Conservation (phyloP, 306 rosid genomes). For the Prunus padus region DNA sequence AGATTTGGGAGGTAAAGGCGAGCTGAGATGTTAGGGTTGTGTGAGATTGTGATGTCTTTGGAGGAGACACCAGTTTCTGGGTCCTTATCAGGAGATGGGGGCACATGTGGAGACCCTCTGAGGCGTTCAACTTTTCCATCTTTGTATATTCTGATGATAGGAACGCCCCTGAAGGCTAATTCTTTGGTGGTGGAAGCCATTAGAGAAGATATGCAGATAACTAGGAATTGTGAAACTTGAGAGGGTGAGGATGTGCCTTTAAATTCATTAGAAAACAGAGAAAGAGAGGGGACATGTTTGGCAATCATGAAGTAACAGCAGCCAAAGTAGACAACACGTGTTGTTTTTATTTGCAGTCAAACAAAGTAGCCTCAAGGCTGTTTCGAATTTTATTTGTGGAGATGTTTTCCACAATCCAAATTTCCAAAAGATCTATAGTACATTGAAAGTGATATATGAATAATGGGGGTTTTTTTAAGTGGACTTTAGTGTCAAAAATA, state of each 20-base stretch:
- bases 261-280: background rate
- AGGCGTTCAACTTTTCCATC: constrained; percentile 52
- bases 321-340: background rate
- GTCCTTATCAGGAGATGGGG: constrained; percentile 31
- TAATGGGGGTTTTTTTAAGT: too few species aligned
- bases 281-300: too few species aligned
- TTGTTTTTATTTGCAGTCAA: background rate
- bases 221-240: background rate
- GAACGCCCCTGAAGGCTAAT: constrained; percentile 33
- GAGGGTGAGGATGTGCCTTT: background rate
- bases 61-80: constrained; percentile 46
- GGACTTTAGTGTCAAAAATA: too few species aligned
- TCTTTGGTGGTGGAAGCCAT: constrained; percentile 27
- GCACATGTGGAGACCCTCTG: constrained; percentile 25
- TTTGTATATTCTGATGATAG: constrained; percentile 35
- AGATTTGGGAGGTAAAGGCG: constrained; percentile 44
- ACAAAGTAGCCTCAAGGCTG: too few species aligned
- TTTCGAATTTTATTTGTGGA: background rate
- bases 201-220: background rate
- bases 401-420: too few species aligned
- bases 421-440: too few species aligned
- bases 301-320: background rate
- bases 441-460: too few species aligned
- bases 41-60: constrained; percentile 43
- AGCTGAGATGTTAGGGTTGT: constrained; percentile 42